A percentile compares a stretch with the other conserved stretches of the same genome.
Conservation (phyloP, 2,329 filamentous ascomycete species). For the Lasiodiplodia citricola region DNA sequence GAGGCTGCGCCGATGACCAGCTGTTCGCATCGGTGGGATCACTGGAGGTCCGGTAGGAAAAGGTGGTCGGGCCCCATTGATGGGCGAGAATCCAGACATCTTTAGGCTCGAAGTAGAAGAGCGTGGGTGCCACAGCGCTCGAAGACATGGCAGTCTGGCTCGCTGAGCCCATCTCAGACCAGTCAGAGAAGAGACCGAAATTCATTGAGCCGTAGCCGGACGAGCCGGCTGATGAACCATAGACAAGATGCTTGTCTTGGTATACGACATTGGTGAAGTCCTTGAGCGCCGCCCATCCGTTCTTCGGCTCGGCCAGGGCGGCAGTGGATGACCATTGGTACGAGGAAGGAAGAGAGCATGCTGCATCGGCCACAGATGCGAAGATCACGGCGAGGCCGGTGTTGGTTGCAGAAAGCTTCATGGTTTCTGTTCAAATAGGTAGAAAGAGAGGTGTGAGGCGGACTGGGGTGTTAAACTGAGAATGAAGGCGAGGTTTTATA, state of each 20-base stretch:
- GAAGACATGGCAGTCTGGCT: conserved; percentile 58
- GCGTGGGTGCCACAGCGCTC: conserved; percentile 62
- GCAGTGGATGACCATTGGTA: conserved; percentile 62
- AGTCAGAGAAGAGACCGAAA: conserved; percentile 62
- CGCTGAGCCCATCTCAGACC: conserved; percentile 57
- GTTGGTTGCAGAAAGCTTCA: not conserved
- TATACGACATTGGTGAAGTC: conserved; percentile 64
- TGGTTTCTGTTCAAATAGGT: not conserved
- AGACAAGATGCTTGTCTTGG: conserved; percentile 66
- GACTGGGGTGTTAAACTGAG: too few relatives aligned
- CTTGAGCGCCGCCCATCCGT: conserved; percentile 64
- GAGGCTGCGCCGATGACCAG: conserved; percentile 60
- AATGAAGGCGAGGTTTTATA: too few relatives aligned
- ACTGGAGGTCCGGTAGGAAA: conserved; percentile 64
- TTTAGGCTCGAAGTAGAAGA: conserved; percentile 69
- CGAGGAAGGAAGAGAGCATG: conserved; percentile 59
- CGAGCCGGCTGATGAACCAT: conserved; percentile 57
- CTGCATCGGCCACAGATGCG: conserved; percentile 26
- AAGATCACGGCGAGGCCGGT: conserved; percentile 26
- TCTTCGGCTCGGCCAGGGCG: conserved; percentile 58
- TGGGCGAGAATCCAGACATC: conserved; percentile 68
- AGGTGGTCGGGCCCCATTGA: conserved; percentile 66
- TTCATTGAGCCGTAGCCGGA: conserved; percentile 62
- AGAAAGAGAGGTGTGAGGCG: too few relatives aligned
- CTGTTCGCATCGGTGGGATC: conserved; percentile 63